Percentiles rank a stretch among this genome's conserved stretches.
phyloP scores from a whole-genome alignment of 192 early-diverging fungal species.

The Globomyces pollinis-pini region DNA sequence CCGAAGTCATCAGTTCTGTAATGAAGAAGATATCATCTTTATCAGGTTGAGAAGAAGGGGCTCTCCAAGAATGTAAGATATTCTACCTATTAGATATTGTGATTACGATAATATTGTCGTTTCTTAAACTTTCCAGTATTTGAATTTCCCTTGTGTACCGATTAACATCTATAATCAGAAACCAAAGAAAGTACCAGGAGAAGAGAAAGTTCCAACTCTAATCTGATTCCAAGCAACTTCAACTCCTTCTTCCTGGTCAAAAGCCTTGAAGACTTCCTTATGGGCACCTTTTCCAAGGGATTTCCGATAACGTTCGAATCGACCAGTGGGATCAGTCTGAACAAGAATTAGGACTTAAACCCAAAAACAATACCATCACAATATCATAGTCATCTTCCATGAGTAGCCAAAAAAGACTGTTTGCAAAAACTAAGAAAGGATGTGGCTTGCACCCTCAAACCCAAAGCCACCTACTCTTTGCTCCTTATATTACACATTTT shows the following conservation, averaged over 20 bases:
- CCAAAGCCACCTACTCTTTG: too few relatives aligned
- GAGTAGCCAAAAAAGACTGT: too few relatives aligned
- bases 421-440: too few relatives aligned
- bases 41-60: slow-evolving; percentile 6
- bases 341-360: too few relatives aligned
- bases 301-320: slow-evolving; percentile 54
- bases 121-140: slow-evolving; percentile 69
- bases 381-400: neutral
- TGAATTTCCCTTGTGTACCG: slow-evolving; percentile 42
- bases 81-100: slow-evolving; percentile 26
- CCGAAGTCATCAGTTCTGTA: slow-evolving; percentile 87
- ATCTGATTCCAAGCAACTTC: slow-evolving; percentile 89
- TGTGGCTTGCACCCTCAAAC: too few relatives aligned
- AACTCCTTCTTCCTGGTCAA: slow-evolving; percentile 81
- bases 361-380: neutral
- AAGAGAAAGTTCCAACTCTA: slow-evolving; percentile 35
- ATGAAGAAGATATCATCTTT: slow-evolving; percentile 69
- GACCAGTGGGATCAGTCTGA: slow-evolving; percentile 56
- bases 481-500: too few relatives aligned
- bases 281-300: slow-evolving; percentile 75
- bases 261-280: slow-evolving; percentile 80
- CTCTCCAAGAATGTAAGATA: slow-evolving; percentile 62
- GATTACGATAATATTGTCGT: slow-evolving; percentile 67
- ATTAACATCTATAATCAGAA: slow-evolving; percentile 29
- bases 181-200: slow-evolving; percentile 10